Base-by-base conservation (phyloP, 441 rosid genomes). In the Melianthus villosus region DNA sequence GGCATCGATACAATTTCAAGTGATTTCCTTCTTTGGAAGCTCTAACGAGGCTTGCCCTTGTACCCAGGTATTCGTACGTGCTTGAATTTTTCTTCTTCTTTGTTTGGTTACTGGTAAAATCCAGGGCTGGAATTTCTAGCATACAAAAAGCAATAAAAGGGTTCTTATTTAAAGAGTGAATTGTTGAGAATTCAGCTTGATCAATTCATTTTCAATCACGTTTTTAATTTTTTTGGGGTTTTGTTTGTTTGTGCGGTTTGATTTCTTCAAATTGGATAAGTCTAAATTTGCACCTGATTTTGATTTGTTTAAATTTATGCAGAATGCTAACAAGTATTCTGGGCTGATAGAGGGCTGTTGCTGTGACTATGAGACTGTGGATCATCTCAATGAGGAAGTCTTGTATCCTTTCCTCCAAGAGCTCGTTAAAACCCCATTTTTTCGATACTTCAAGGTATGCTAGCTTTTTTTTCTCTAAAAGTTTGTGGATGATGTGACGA, bases 321-420 rank as follows among this genome's bases (percentile, higher is more conserved):
- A 72, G 65, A 68, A 53, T 38, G 2, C 35, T 12, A 49, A 56
- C 45, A 71, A 59, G 53, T 69, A 72, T 48, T 73, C 54, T 33
- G 97, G 97, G 33, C 56, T 78, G 31, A 74, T 87, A 13, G 91
- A 82, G 65, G 97, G 75, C 35, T 87, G 93, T 58, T 73, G 91
- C 40, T 82, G 97, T 38, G 82, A 87, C 52, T 80, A 77, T 14
- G 84, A 87, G 64, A 82, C 89, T 6, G 94, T 75, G 12, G 66
- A 82, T 44, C 50, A 46, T 47, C 57, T 87, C 5, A 82, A 87
- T 48, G 48, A 41, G n/a, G 64, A 77, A 47, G 74, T 77, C 14
- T 69, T 83, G 64, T 54, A 83, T 64, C 93, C 97, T 32, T 44
- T 66, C 32, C 84, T 87, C 36, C 79, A 72, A 40, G 74, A 76